Percentiles rank a stretch among this genome's conserved stretches.
Evolutionary conservation across 257 asterid species (phyloP).

Genomic region (Anisodus tanguticus): DNA sequence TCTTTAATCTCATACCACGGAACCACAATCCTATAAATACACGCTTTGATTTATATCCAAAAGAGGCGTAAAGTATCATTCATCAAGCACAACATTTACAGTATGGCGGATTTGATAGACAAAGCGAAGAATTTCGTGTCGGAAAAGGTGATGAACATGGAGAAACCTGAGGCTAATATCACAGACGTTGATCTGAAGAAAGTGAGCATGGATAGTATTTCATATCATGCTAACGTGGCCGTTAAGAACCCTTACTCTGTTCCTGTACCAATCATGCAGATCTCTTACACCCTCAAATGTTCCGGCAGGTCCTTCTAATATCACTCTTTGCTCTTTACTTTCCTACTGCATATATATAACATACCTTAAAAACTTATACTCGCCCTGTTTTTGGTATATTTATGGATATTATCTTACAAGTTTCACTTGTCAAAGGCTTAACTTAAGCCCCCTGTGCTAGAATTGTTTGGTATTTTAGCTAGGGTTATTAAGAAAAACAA

Average conservation of each 20-base stretch:
- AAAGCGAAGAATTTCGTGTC: conserved; percentile 65
- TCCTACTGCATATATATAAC: too few relatives aligned
- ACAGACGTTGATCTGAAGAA: conserved; percentile 74
- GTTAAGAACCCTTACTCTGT: conserved; percentile 67
- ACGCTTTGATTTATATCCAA: neutral
- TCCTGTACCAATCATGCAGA: conserved; percentile 68
- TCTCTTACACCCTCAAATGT: conserved; percentile 64
- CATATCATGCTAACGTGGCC: conserved; percentile 58
- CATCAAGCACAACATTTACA: neutral
- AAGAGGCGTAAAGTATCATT: neutral
- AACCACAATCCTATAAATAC: neutral
- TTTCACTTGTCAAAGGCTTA: too few relatives aligned
- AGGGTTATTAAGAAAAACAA: too few relatives aligned
- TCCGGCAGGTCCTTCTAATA: conserved; percentile 48
- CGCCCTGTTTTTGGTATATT: too few relatives aligned
- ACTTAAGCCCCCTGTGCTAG: too few relatives aligned
- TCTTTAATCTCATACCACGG: neutral
- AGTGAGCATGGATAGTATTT: conserved; percentile 54
- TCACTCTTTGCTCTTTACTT: too few relatives aligned
- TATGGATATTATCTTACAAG: too few relatives aligned
- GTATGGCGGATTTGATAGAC: conserved; percentile 55
- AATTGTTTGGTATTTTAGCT: too few relatives aligned
- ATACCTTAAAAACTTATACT: too few relatives aligned
- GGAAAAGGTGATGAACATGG: conserved; percentile 48
- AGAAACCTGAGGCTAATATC: conserved; percentile 73